Percentiles rank a stretch among this genome's conserved stretches.
These are phyloP conservation scores for Fusarium anthophilum DNA, from an alignment of 2,329 filamentous ascomycete genomes.

Conservation along the genomic window DNA sequence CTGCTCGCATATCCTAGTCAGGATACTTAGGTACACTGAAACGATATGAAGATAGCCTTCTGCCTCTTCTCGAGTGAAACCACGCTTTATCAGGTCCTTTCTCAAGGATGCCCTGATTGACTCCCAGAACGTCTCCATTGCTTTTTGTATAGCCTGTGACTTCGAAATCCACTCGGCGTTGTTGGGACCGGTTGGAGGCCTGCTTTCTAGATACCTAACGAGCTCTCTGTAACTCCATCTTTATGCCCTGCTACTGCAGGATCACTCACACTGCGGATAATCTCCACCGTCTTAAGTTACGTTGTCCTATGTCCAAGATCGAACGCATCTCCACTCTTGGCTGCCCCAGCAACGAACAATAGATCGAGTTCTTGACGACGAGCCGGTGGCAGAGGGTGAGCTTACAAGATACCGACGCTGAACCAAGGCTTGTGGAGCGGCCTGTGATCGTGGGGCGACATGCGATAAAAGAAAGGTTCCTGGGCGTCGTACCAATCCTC, in stretches of 20 bases:
- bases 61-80: too few species aligned
- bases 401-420: too few species aligned
- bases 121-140: too few species aligned
- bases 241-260: neutral
- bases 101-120: too few species aligned
- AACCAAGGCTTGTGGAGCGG: neutral
- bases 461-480: neutral
- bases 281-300: neutral
- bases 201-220: neutral
- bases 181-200: too few species aligned
- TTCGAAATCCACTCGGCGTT: too few species aligned
- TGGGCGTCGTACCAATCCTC: neutral
- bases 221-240: neutral
- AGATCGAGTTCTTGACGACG: neutral
- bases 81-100: too few species aligned
- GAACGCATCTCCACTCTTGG: neutral
- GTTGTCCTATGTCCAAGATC: neutral
- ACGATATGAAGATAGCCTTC: too few species aligned
- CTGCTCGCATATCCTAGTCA: neutral
- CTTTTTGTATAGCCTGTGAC: too few species aligned
- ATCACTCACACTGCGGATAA: neutral
- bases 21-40: neutral
- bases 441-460: too few species aligned
- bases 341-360: conserved; percentile 22
- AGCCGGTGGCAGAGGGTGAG: neutral